Evolutionary conservation across 441 rosid genomes (phyloP).

Genomic region (Dalechampia spathulata): DNA sequence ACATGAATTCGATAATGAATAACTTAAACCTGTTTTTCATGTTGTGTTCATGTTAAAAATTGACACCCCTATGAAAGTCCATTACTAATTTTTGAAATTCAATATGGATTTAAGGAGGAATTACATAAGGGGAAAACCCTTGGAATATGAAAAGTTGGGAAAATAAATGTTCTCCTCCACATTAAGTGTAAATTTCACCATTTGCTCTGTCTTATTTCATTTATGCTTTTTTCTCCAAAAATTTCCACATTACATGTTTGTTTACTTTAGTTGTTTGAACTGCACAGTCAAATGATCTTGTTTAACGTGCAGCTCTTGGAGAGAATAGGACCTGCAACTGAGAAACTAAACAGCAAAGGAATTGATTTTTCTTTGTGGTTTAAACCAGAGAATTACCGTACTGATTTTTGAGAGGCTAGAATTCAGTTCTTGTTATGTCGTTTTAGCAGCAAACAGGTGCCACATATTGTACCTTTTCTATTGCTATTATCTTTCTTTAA

Average conservation of each 20-base stretch:
- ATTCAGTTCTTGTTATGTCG: not conserved
- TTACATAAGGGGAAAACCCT: too few species aligned
- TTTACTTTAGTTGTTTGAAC: not conserved
- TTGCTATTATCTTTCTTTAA: not conserved
- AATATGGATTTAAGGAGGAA: too few species aligned
- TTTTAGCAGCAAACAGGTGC: conserved; percentile 20
- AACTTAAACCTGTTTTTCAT: too few species aligned
- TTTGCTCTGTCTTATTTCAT: too few species aligned
- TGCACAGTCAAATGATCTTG: not conserved
- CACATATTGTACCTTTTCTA: not conserved
- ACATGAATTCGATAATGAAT: too few species aligned
- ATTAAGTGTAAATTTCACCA: too few species aligned
- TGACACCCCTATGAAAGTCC: too few species aligned
- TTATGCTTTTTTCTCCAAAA: too few species aligned
- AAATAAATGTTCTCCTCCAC: too few species aligned
- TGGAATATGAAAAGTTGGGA: too few species aligned
- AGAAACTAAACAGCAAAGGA: conserved; percentile 69
- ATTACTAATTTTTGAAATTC: too few species aligned
- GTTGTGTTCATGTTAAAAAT: too few species aligned
- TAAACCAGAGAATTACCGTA: conserved; percentile 71
- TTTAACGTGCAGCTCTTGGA: conserved; percentile 61
- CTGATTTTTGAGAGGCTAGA: conserved; percentile 41
- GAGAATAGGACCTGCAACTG: conserved; percentile 68
- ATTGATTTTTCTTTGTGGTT: conserved; percentile 81
- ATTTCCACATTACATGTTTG: not conserved